Evolutionary conservation across 2,329 filamentous ascomycete species (phyloP).

Genomic region (Orbilia blumenaviensis): DNA sequence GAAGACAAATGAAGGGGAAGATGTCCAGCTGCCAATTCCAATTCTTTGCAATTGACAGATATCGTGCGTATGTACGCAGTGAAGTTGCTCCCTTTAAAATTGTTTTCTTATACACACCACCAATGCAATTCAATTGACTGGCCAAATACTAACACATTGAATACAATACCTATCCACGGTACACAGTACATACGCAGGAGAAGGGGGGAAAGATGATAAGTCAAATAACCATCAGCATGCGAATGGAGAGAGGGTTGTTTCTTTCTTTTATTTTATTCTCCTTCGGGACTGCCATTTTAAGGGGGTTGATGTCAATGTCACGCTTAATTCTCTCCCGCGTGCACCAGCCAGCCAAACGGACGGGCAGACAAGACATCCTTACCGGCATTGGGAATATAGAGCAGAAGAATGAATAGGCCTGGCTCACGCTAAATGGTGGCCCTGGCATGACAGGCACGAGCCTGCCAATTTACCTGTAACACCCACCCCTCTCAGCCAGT

Average conservation of each 20-base stretch:
- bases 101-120: too few relatives aligned
- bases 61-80: too few relatives aligned
- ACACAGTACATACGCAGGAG: background rate
- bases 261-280: background rate
- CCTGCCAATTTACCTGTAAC: constrained; percentile 17
- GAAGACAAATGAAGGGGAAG: background rate
- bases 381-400: too few relatives aligned
- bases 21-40: constrained; percentile 21
- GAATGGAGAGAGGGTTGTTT: background rate
- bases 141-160: too few relatives aligned
- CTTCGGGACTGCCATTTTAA: background rate
- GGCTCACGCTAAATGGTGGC: background rate
- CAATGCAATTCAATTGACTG: too few relatives aligned
- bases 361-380: too few relatives aligned
- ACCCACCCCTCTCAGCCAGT: background rate
- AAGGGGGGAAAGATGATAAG: background rate
- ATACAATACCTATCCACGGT: background rate
- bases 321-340: background rate
- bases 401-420: too few relatives aligned
- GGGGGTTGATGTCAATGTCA: constrained; percentile 9
- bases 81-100: too few relatives aligned
- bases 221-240: background rate
- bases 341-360: background rate
- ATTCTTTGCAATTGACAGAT: constrained; percentile 12
- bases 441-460: constrained; percentile 1